These are phyloP conservation scores for Penicillium tannophilum DNA, from an alignment of 495 filamentous ascomycete species.

Conservation along the genomic window DNA sequence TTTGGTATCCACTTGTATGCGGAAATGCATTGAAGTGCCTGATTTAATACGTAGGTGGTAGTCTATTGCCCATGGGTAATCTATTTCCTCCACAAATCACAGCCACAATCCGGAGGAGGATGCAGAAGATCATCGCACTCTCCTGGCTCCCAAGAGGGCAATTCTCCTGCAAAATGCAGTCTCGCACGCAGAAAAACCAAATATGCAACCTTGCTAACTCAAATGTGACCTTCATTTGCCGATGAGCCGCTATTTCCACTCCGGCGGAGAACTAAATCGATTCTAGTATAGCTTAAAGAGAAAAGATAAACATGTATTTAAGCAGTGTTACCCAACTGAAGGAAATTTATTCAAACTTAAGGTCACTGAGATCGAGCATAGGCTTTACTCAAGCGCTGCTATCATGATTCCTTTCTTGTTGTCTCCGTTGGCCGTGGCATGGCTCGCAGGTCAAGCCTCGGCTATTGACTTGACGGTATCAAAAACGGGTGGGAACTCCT, in stretches of 20 bases:
- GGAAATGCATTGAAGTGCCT: too few relatives aligned
- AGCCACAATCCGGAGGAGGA: neutral
- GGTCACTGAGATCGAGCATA: too few relatives aligned
- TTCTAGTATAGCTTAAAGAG: neutral
- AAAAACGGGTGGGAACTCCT: conserved; percentile 53
- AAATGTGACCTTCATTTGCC: neutral
- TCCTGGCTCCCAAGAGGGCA: neutral
- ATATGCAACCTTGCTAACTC: neutral
- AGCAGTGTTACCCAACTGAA: neutral
- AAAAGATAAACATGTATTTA: neutral
- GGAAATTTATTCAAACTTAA: neutral
- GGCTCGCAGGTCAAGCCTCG: conserved; percentile 5
- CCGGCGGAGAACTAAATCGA: neutral
- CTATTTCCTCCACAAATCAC: neutral
- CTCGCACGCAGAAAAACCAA: too few relatives aligned
- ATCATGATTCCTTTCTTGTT: neutral
- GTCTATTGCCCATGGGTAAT: neutral
- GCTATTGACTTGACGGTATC: conserved; percentile 32
- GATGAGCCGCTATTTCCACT: neutral
- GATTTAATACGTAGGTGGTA: conserved; percentile 3
- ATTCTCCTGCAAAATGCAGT: neutral
- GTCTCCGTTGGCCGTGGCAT: neutral
- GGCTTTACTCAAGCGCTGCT: neutral
- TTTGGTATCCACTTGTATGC: too few relatives aligned
- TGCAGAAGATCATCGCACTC: neutral